phyloP scores from a whole-genome alignment of 75 land plant genomes.

The Larix kaempferi region DNA sequence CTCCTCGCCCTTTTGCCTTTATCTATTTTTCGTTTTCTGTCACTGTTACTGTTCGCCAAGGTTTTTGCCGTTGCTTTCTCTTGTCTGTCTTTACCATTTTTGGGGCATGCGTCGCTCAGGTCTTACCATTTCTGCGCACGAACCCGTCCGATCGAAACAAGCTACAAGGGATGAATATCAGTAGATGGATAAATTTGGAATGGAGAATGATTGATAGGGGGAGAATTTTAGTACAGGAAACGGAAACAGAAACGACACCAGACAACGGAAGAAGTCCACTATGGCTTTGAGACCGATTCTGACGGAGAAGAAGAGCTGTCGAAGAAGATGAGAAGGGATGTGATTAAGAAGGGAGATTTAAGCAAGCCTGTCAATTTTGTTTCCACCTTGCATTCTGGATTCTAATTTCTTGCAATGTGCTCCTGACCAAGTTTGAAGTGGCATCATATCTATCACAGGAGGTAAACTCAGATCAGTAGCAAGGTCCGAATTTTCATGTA shows the following conservation, averaged over 20 bases:
- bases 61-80: too few relatives aligned
- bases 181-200: slow-evolving; percentile 81
- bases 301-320: slow-evolving; percentile 32
- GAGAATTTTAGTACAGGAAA: slow-evolving; percentile 68
- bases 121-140: too few relatives aligned
- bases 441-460: background rate
- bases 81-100: too few relatives aligned
- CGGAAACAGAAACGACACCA: slow-evolving; percentile 62
- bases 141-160: too few relatives aligned
- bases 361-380: slow-evolving; percentile 85
- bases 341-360: slow-evolving; percentile 40
- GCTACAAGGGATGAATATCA: too few relatives aligned
- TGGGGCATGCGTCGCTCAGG: too few relatives aligned
- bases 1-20: too few relatives aligned
- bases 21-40: too few relatives aligned
- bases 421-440: background rate
- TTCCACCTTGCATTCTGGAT: slow-evolving; percentile 31
- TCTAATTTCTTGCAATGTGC: background rate
- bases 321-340: slow-evolving; percentile 33
- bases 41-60: too few relatives aligned
- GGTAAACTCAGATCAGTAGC: background rate
- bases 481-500: background rate
- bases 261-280: slow-evolving; percentile 82
- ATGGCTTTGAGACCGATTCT: slow-evolving; percentile 50
- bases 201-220: slow-evolving; percentile 90